Evolutionary conservation across 768 basidiomycete genomes (phyloP).

Genomic region (Tricholomella constricta): DNA sequence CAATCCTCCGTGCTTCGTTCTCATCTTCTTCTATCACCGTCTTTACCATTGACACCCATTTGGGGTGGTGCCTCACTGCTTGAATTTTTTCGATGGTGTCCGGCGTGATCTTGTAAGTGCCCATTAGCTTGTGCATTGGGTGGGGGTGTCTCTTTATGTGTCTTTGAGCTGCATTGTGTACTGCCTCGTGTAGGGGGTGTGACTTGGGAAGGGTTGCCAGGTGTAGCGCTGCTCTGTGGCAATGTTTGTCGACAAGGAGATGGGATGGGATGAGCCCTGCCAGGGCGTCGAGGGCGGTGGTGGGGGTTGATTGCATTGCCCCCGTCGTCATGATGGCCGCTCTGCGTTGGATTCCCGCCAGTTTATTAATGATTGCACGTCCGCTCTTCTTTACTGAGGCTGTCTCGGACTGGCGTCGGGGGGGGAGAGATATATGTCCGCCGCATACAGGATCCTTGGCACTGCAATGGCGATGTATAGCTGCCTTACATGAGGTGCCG

Average conservation of each 20-base stretch:
- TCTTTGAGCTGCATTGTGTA: neutral
- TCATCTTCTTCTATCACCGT: slow-evolving; percentile 6
- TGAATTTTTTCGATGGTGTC: slow-evolving; percentile 7
- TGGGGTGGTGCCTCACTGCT: neutral
- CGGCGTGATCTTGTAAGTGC: neutral
- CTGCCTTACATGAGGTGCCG: slow-evolving; percentile 4
- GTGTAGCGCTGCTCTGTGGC: slow-evolving; percentile 15
- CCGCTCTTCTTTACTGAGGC: neutral
- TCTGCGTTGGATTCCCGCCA: slow-evolving; percentile 8
- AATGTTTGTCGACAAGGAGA: slow-evolving; percentile 14
- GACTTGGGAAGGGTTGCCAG: slow-evolving; percentile 20
- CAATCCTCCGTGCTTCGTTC: slow-evolving; percentile 4
- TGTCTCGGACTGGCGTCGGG: neutral
- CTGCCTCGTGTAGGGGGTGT: slow-evolving; percentile 21
- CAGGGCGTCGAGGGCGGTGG: slow-evolving; percentile 22
- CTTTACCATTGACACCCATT: neutral
- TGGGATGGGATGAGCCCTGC: slow-evolving; percentile 22
- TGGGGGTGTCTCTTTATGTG: slow-evolving; percentile 8
- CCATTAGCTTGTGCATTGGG: slow-evolving; percentile 4
- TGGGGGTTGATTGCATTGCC: slow-evolving; percentile 16
- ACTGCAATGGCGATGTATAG: slow-evolving; percentile 15
- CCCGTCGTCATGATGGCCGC: slow-evolving; percentile 17
- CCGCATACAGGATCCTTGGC: slow-evolving; percentile 34
- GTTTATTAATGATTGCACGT: slow-evolving; percentile 5
- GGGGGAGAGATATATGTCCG: slow-evolving; percentile 24